Evolutionary conservation across 2,329 filamentous ascomycete species (phyloP).

Genomic region (Drechslerella coelobrocha): DNA sequence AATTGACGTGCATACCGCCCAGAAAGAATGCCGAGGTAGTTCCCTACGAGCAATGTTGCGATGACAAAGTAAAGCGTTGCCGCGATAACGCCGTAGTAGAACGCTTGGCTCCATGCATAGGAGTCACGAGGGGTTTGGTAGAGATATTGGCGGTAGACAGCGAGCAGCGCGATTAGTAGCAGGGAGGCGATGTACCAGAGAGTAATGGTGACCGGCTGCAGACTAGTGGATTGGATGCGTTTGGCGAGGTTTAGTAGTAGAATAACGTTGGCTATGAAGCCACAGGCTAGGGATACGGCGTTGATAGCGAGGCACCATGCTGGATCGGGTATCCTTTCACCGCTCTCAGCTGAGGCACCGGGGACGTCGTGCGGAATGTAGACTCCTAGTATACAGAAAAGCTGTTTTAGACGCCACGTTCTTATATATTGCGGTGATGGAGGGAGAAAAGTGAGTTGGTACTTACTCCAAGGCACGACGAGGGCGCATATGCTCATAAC

Average conservation of each 20-base stretch:
- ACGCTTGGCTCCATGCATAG: conserved; percentile 74
- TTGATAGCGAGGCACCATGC: conserved; percentile 78
- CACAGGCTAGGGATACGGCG: conserved; percentile 75
- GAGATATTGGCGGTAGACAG: conserved; percentile 70
- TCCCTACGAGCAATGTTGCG: conserved; percentile 78
- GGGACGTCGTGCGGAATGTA: conserved; percentile 56
- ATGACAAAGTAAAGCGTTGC: conserved; percentile 80
- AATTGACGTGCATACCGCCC: conserved; percentile 79
- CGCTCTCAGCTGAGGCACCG: conserved; percentile 63
- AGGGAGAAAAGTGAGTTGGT: conserved; percentile 56
- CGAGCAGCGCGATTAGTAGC: conserved; percentile 70
- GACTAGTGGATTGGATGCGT: conserved; percentile 78
- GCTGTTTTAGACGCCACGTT: conserved; percentile 59
- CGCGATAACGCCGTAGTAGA: conserved; percentile 83
- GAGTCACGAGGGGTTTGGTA: conserved; percentile 61
- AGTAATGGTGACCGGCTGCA: conserved; percentile 81
- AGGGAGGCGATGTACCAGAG: conserved; percentile 75
- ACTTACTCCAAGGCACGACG: conserved; percentile 78
- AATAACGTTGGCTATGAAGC: conserved; percentile 79
- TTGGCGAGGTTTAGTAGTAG: conserved; percentile 86
- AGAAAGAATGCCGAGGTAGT: conserved; percentile 64
- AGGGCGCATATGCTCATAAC: conserved; percentile 86
- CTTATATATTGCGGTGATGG: background rate
- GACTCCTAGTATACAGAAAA: conserved; percentile 16
- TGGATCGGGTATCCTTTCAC: conserved; percentile 71